Evolutionary conservation across 345 rosid species (phyloP).

Genomic region (Tarenaya hassleriana): DNA sequence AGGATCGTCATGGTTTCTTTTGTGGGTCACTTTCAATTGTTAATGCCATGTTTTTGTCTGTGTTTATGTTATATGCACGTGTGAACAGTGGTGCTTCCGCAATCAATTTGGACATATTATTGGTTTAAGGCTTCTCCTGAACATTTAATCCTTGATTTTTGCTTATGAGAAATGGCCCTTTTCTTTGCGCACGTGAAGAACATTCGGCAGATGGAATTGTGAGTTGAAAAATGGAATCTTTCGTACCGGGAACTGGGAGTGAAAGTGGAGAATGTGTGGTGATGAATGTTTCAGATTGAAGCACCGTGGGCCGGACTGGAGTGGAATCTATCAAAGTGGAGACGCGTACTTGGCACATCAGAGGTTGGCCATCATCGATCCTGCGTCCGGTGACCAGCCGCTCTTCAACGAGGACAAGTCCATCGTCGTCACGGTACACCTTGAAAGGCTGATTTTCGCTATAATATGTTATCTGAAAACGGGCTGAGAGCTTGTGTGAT

Average conservation of each 20-base stretch:
- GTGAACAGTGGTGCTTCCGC: conserved; percentile 9
- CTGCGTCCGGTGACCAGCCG: conserved; percentile 96
- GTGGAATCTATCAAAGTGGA: conserved; percentile 75
- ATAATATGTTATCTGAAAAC: not conserved
- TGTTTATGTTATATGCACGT: too few species aligned
- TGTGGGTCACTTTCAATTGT: too few species aligned
- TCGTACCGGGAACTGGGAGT: too few species aligned
- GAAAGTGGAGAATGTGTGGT: too few species aligned
- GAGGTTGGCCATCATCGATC: conserved; percentile 84
- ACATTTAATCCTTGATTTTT: not conserved
- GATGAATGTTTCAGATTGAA: conserved; percentile 45
- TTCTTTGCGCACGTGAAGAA: too few species aligned
- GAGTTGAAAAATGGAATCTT: too few species aligned
- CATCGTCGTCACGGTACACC: conserved; percentile 67
- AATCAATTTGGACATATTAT: too few species aligned
- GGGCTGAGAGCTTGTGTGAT: not conserved
- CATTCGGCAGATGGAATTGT: too few species aligned
- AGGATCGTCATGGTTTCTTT: too few species aligned
- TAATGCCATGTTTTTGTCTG: too few species aligned
- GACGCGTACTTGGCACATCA: conserved; percentile 78
- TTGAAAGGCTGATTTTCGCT: not conserved
- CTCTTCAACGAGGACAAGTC: conserved; percentile 77
- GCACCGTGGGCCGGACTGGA: conserved; percentile 99
- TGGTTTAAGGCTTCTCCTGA: not conserved
- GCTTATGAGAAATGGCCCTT: not conserved